Conservation (phyloP, 2,329 filamentous ascomycete genomes). For the Juglanconis juglandina region DNA sequence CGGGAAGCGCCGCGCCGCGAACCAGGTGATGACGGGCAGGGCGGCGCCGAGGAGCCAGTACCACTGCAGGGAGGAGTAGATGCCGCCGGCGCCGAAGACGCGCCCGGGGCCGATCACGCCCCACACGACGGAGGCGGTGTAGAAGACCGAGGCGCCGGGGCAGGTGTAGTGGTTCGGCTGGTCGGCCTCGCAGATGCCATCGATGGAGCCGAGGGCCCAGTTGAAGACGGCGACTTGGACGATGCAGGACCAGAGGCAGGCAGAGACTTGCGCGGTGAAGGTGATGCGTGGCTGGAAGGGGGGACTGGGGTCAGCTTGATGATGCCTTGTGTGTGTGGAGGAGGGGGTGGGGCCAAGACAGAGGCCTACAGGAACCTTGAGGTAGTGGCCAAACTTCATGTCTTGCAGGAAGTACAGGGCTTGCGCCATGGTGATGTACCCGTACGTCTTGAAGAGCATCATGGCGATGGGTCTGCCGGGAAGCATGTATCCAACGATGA, state of each 20-base stretch:
- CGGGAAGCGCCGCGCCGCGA: slow-evolving; percentile 21
- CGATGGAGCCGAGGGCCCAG: slow-evolving; percentile 39
- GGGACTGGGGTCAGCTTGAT: background rate
- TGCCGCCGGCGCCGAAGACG: slow-evolving; percentile 29
- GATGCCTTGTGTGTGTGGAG: no score
- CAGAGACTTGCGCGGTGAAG: slow-evolving; percentile 21
- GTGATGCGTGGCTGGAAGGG: slow-evolving; percentile 31
- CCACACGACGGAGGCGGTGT: slow-evolving; percentile 37
- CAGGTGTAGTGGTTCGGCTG: slow-evolving; percentile 30
- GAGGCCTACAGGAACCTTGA: slow-evolving; percentile 28
- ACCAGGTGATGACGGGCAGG: slow-evolving; percentile 26
- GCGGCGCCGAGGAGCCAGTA: slow-evolving; percentile 29
- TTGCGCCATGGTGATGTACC: slow-evolving; percentile 45
- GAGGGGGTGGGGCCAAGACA: no score
- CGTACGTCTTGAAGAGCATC: slow-evolving; percentile 53
- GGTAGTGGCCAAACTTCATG: slow-evolving; percentile 43
- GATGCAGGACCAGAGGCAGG: slow-evolving; percentile 30
- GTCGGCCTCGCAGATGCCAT: slow-evolving; percentile 37
- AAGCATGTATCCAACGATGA: slow-evolving; percentile 50
- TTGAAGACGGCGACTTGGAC: slow-evolving; percentile 43
- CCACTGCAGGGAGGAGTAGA: slow-evolving; percentile 29
- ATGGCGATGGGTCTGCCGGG: slow-evolving; percentile 48
- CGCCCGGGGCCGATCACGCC: slow-evolving; percentile 33
- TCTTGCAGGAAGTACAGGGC: slow-evolving; percentile 39
- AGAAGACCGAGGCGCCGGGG: slow-evolving; percentile 32